Conservation (phyloP, 176 grass and related monocot species). For the Aechmea fasciata region DNA sequence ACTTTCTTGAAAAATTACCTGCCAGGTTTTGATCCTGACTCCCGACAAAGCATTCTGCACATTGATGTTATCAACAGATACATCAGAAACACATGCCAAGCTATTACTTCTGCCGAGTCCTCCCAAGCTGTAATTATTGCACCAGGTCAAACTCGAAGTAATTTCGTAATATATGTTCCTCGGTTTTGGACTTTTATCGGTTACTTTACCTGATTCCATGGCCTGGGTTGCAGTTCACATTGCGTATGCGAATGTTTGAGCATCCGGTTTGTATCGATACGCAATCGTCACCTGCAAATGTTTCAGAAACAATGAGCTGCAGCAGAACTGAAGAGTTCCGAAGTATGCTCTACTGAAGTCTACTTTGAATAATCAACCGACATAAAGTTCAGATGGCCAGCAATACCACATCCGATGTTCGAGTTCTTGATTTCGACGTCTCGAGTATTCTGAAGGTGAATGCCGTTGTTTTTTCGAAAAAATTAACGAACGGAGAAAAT, state of each 20-base stretch:
- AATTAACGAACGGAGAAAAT: no score
- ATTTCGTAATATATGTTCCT: not conserved
- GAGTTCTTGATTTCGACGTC: constrained; percentile 58
- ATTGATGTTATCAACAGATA: constrained; percentile 38
- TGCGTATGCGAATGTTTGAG: constrained; percentile 61
- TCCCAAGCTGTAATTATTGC: constrained; percentile 35
- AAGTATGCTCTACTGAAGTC: not conserved
- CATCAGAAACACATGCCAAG: constrained; percentile 61
- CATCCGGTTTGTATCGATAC: constrained; percentile 69
- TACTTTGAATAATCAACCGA: not conserved
- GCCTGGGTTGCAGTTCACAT: constrained; percentile 52
- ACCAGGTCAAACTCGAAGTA: not conserved
- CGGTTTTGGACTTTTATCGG: not conserved
- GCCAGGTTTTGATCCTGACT: constrained; percentile 82
- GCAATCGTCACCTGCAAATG: constrained; percentile 55
- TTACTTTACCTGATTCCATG: constrained; percentile 62
- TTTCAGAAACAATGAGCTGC: not conserved
- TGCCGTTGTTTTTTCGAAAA: no score
- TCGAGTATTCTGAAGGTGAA: constrained; percentile 65
- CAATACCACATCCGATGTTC: constrained; percentile 52
- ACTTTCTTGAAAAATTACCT: constrained; percentile 19
- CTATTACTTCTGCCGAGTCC: constrained; percentile 56
- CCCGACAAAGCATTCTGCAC: constrained; percentile 61
- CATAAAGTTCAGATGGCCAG: not conserved
- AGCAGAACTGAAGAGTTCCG: not conserved